Evolutionary conservation across 306 rosid genomes (phyloP).

Genomic region (Prosopis cineraria): DNA sequence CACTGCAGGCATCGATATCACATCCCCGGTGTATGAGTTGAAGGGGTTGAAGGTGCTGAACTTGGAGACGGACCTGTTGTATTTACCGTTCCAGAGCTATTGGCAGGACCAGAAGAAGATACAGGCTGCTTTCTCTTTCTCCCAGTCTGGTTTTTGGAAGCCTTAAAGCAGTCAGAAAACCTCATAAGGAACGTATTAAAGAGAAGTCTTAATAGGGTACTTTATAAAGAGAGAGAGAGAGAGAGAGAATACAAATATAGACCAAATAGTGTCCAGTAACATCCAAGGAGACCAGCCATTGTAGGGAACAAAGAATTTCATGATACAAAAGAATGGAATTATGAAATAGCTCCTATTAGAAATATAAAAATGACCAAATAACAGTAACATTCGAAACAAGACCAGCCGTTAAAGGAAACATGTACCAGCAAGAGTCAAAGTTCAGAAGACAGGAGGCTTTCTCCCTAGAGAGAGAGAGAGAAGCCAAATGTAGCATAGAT

Average conservation of each 20-base stretch:
- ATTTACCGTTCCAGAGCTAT: slow-evolving; percentile 97
- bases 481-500: not conserved
- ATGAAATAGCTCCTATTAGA: not conserved
- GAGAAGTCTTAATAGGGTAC: not conserved
- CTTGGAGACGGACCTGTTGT: slow-evolving; percentile 97
- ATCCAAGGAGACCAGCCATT: not conserved
- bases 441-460: not conserved
- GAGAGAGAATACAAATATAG: not conserved
- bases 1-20: slow-evolving; percentile 90
- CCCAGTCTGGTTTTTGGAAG: slow-evolving; percentile 90
- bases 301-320: no score
- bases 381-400: not conserved
- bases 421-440: not conserved
- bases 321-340: not conserved
- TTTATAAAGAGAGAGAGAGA: no score
- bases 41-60: slow-evolving; percentile 98
- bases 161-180: slow-evolving; percentile 58
- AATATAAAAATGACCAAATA: not conserved
- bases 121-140: slow-evolving; percentile 98
- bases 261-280: not conserved
- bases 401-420: slow-evolving; percentile 23
- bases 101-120: slow-evolving; percentile 99
- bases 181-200: slow-evolving; percentile 44
- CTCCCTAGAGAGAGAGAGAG: not conserved
- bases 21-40: slow-evolving; percentile 99